Percentiles rank a stretch among this genome's conserved stretches.
phyloP scores from a whole-genome alignment of 208 protist species.

The Leishmania lainsoni region DNA sequence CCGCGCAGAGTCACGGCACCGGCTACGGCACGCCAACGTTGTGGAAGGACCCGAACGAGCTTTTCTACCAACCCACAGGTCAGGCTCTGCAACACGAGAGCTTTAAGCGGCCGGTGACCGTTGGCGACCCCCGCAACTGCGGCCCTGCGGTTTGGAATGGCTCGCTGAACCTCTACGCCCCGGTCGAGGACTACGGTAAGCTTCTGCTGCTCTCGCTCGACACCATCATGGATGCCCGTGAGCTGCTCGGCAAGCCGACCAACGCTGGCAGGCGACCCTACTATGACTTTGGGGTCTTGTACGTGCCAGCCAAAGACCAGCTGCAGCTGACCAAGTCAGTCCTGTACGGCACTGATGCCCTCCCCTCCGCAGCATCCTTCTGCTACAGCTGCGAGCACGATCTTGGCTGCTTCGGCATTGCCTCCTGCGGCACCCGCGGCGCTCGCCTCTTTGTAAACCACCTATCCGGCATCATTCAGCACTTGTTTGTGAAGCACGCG shows the following conservation, averaged over 20 bases:
- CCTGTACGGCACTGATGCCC: constrained; percentile 33
- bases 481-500: constrained; percentile 80
- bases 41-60: constrained; percentile 78
- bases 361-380: constrained; percentile 68
- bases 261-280: constrained; percentile 12
- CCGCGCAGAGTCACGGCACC: constrained; percentile 60
- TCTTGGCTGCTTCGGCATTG: constrained; percentile 77
- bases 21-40: constrained; percentile 73
- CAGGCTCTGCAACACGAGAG: constrained; percentile 63
- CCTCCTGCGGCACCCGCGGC: constrained; percentile 63
- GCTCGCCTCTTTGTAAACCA: constrained; percentile 64
- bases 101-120: constrained; percentile 46
- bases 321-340: constrained; percentile 41
- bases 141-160: constrained; percentile 69
- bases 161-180: constrained; percentile 78
- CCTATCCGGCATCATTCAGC: constrained; percentile 68
- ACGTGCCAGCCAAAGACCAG: constrained; percentile 34
- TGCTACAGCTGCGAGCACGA: constrained; percentile 69
- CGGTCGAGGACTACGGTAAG: constrained; percentile 82
- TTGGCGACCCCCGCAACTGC: constrained; percentile 46
- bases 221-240: constrained; percentile 69
- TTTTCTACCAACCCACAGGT: constrained; percentile 84
- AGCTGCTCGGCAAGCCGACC: constrained; percentile 29
- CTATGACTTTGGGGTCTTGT: constrained; percentile 80
- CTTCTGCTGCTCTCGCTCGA: constrained; percentile 76